phyloP scores from a whole-genome alignment of 148 eudicot genomes.

The Rhododendron mucronatum region DNA sequence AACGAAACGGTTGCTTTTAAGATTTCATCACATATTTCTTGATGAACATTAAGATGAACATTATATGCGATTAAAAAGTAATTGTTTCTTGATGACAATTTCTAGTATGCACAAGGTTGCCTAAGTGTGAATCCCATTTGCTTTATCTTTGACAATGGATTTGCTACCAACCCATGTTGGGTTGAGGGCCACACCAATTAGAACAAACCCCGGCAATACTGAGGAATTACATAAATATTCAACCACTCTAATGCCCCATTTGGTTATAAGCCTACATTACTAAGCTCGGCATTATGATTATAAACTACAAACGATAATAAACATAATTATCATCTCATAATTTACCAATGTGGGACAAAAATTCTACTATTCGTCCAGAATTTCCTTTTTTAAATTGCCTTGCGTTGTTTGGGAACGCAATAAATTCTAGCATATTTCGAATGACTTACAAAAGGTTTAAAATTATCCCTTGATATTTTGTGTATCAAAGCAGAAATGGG shows the following conservation, averaged over 20 bases:
- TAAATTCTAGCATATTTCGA: no score
- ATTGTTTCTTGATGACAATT: background rate
- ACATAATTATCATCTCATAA: background rate
- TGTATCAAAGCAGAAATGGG: no score
- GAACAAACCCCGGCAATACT: background rate
- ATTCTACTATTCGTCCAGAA: background rate
- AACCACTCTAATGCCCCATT: background rate
- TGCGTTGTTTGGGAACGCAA: no score
- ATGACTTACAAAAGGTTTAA: no score
- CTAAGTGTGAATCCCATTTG: background rate
- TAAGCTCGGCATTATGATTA: background rate
- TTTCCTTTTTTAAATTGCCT: no score
- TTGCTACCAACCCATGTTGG: background rate
- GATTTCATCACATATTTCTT: no score
- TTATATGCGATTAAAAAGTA: background rate
- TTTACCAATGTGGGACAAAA: background rate
- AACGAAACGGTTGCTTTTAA: no score
- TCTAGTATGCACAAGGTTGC: background rate
- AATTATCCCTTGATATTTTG: no score
- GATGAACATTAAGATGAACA: no score
- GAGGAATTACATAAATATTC: background rate
- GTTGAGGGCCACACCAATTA: background rate
- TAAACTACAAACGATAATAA: no score
- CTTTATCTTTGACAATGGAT: background rate
- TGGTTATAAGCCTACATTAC: background rate